Evolutionary conservation across 768 basidiomycete species (phyloP), one percentile per base, ranked within the genome.

Genomic region (Trametes punicea): DNA sequence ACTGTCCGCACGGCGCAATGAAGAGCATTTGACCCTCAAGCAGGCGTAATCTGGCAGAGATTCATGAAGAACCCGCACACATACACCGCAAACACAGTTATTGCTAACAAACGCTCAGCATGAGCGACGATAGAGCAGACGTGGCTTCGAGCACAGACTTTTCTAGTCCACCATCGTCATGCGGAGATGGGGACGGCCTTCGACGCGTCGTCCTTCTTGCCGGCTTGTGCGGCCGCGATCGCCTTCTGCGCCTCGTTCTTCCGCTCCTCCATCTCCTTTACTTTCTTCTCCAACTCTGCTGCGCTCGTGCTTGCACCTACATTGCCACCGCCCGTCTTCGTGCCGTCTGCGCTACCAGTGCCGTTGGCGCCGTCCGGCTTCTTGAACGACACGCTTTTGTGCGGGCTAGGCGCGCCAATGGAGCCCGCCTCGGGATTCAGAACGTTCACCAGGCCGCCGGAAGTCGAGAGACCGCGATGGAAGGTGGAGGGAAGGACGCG

Each of bases 401-500:
- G 79, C 18, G 78, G 84, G 64, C 88, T 89, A 15, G 78, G 64
- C 6, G 74, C 80, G 21, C 81, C 78, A 71, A 88, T 86, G 18
- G 83, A 79, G 18, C 87, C 88, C 2, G 85, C 73, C 69, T 83
- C 85, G 6, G 87, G 86, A 0, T 77, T 78, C 5, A 75, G 67
- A 0, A 89, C 81, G 49, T 66, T 87, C 36, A 87, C 83, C 60
- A 88, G 62, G 6, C 86, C 84, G 0, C 81, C 79, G 25, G 72
- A 77, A 3, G 80, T 75, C 15, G 82, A 77, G 25, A 93, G 70
- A 0, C 90, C 90, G 20, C 89, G 85, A 66, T 93, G 88, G 79
- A 93, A 93, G 11, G 84, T 75, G 3, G 83, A 77, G 3, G 91
- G 90, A 7, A 92, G 77, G 21, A 89, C 87, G 11, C 91, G 87